Percentiles rank a stretch among this genome's conserved stretches.
These are phyloP conservation scores for Blepharisma japonicum DNA, from an alignment of 73 alveolate species.

Conservation along the genomic window DNA sequence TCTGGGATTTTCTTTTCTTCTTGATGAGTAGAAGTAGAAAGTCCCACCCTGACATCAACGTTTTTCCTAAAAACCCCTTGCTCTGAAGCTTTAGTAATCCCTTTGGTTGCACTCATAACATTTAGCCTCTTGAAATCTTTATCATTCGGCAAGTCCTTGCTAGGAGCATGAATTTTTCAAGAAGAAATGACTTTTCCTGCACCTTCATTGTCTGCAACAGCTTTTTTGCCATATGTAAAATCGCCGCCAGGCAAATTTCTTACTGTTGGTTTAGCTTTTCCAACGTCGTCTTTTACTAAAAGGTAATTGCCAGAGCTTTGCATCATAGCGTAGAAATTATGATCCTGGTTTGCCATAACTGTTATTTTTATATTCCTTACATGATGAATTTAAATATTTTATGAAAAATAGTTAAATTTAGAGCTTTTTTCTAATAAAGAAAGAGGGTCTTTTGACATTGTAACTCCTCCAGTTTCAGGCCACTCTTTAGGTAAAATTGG, in stretches of 20 bases:
- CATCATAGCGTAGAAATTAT: neutral
- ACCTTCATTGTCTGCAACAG: slow-evolving; percentile 69
- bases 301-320: slow-evolving; percentile 54
- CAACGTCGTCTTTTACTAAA: slow-evolving; percentile 82
- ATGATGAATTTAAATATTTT: too few relatives aligned
- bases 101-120: neutral
- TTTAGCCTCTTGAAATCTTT: neutral
- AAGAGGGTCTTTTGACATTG: neutral
- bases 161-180: neutral
- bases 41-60: too few relatives aligned
- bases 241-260: slow-evolving; percentile 76
- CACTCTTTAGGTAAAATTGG: slow-evolving; percentile 6
- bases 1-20: neutral
- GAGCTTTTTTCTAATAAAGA: neutral
- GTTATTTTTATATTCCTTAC: too few relatives aligned
- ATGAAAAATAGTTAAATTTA: neutral
- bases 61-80: neutral
- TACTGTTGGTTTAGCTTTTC: slow-evolving; percentile 69
- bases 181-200: slow-evolving; percentile 55
- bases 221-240: slow-evolving; percentile 73
- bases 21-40: too few relatives aligned
- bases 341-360: neutral
- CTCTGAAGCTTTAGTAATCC: neutral
- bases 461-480: slow-evolving; percentile 1
- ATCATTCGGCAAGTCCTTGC: neutral